Evolutionary conservation across 371 early-diverging fungal species (phyloP).

Genomic region (Mucor ambiguus): DNA sequence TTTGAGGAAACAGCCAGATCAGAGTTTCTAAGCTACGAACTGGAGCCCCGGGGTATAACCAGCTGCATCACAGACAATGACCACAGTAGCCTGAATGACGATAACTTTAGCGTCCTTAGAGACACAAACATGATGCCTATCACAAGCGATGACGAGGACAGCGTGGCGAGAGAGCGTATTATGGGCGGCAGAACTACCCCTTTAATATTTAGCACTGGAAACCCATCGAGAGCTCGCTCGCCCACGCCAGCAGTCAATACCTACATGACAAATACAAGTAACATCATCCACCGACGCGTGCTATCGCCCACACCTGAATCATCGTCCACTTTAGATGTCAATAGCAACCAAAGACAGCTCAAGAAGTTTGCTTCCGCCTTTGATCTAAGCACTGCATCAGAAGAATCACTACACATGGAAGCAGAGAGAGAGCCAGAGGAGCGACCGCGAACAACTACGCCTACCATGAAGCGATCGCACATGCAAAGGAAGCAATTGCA

Average conservation of each 20-base stretch:
- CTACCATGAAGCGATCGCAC: conserved; percentile 20
- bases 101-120: conserved; percentile 11
- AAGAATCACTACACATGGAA: conserved; percentile 4
- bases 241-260: background rate
- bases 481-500: conserved; percentile 3
- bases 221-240: background rate
- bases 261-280: background rate
- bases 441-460: conserved; percentile 28
- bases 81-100: background rate
- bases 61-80: conserved; percentile 2
- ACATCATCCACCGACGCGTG: background rate
- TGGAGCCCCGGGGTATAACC: conserved; percentile 5
- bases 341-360: conserved; percentile 7
- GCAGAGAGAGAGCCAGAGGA: conserved; percentile 11
- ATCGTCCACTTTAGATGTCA: background rate
- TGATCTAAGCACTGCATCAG: conserved; percentile 26
- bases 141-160: conserved; percentile 5
- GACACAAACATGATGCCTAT: conserved; percentile 12
- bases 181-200: background rate
- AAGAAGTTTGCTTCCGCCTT: conserved; percentile 33
- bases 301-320: conserved; percentile 9
- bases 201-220: background rate
- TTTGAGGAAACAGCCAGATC: conserved; percentile 23
- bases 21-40: conserved; percentile 5
- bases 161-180: too few relatives aligned